These are phyloP conservation scores for Bruguiera sexangula DNA, from an alignment of 345 rosid species.

Conservation along the genomic window DNA sequence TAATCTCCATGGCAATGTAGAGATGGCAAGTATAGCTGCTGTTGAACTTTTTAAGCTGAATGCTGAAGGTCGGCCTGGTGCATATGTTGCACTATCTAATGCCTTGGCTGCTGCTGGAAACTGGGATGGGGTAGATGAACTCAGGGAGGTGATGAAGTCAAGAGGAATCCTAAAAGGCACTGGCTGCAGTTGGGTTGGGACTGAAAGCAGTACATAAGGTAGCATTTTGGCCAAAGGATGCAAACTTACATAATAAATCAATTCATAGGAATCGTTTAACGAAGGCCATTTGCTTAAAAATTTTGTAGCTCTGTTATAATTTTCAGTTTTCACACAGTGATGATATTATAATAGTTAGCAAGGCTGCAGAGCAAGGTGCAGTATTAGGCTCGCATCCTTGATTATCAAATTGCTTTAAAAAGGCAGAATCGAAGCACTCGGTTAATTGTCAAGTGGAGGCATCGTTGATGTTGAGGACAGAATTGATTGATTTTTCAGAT, in stretches of 20 bases:
- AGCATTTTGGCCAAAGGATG: not conserved
- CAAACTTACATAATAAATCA: not conserved
- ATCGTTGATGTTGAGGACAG: not conserved
- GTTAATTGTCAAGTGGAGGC: not conserved
- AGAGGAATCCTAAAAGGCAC: slow-evolving; percentile 59
- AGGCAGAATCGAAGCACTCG: not conserved
- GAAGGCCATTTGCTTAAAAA: not conserved
- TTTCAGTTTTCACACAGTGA: not conserved
- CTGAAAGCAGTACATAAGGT: slow-evolving; percentile 20
- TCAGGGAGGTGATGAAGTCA: slow-evolving; percentile 68
- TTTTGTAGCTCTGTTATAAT: not conserved
- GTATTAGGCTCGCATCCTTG: not conserved
- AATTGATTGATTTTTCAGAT: not conserved
- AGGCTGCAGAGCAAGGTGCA: not conserved
- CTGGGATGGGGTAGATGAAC: slow-evolving; percentile 67
- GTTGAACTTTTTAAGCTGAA: slow-evolving; percentile 68
- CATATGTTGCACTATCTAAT: slow-evolving; percentile 77
- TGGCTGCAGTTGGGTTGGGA: slow-evolving; percentile 73
- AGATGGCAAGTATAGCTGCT: slow-evolving; percentile 67
- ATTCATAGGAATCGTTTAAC: not conserved
- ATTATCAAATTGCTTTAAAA: not conserved
- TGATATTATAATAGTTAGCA: not conserved
- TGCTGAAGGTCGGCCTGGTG: slow-evolving; percentile 71
- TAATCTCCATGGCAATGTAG: slow-evolving; percentile 58
- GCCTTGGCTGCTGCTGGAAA: slow-evolving; percentile 76